Evolutionary conservation across 148 eudicot genomes (phyloP), one percentile per base, ranked within the genome.

Genomic region (Limonium bicolor): DNA sequence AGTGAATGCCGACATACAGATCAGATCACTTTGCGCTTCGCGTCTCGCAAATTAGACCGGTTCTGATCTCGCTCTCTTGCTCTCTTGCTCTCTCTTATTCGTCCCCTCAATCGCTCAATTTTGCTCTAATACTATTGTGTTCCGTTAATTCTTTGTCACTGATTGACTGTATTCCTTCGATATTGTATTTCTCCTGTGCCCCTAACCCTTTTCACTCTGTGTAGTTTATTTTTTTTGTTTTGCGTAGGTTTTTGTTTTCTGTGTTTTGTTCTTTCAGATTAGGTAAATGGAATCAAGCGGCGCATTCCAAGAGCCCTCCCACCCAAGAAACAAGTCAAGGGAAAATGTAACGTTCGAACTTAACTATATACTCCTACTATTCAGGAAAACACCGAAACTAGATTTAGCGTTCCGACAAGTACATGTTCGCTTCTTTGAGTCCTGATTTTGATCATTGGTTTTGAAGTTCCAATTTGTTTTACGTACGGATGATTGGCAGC

Each of bases 401-500:
- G 14, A 4, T 41, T 27, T 41, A 41, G 45, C 26, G 45, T 41
- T 41, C 23, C 27, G 0, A n/a, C n/a, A n/a, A n/a, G n/a, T n/a
- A n/a, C n/a, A n/a, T n/a, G n/a, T n/a, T n/a, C n/a, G 45, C n/a
- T 7, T 18, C 43, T 39, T 8, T 9, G 18, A 43, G 6, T 24
- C 17, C 1, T 43, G 9, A 14, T 22, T 25, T 14, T 6, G 18
- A 20, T 29, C 0, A 1, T 7, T 37, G 41, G 14, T 40, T 40
- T 13, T 18, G 11, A 22, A 28, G 25, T 28, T 16, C 33, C 29
- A 34, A 29, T 27, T 20, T 36, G 30, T 26, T 19, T 15, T 49
- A n/a, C n/a, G 16, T 13, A 14, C 41, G 19, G 18, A 24, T 48
- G 14, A 15, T 5, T 40, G 29, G 31, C 82, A 80, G 94, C 56